Percentiles rank a stretch among this genome's conserved stretches.
These are phyloP conservation scores for Ophiostoma montium DNA, from an alignment of 2,329 filamentous ascomycete genomes.

Conservation along the genomic window DNA sequence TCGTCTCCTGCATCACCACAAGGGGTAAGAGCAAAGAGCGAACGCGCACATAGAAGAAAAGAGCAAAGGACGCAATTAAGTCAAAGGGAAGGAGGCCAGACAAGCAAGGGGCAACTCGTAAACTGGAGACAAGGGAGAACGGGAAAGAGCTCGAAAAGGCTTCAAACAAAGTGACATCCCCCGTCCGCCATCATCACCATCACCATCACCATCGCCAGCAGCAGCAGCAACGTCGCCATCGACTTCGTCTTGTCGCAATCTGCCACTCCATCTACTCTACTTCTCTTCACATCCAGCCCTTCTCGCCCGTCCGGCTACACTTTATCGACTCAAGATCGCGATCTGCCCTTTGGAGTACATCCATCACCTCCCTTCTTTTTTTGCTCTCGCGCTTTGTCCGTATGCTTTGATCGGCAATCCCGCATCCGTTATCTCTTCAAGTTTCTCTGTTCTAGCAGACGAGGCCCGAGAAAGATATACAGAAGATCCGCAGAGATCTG, in stretches of 20 bases:
- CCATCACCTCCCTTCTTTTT: background rate
- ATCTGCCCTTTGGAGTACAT: background rate
- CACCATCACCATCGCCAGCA: background rate
- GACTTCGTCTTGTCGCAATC: background rate
- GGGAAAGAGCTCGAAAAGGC: background rate
- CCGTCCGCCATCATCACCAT: background rate
- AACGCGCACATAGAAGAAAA: background rate
- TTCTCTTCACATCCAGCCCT: background rate
- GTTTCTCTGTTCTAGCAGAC: too few species aligned
- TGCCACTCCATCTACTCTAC: background rate
- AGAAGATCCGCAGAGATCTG: too few species aligned
- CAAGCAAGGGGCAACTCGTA: background rate
- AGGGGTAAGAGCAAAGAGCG: background rate
- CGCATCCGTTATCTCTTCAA: too few species aligned
- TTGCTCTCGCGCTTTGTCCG: too few species aligned
- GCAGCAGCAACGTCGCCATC: background rate
- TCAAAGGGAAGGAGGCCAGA: background rate
- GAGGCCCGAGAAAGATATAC: too few species aligned
- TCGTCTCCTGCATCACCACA: background rate
- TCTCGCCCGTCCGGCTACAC: background rate
- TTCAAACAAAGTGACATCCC: background rate
- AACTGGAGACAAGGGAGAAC: background rate
- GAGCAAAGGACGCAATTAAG: background rate
- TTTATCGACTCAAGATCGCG: background rate
- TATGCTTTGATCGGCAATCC: too few species aligned